Percentiles rank a stretch among this genome's conserved stretches.
Evolutionary conservation across 116 monocot genomes (phyloP).

Genomic region (Thalassia testudinum): DNA sequence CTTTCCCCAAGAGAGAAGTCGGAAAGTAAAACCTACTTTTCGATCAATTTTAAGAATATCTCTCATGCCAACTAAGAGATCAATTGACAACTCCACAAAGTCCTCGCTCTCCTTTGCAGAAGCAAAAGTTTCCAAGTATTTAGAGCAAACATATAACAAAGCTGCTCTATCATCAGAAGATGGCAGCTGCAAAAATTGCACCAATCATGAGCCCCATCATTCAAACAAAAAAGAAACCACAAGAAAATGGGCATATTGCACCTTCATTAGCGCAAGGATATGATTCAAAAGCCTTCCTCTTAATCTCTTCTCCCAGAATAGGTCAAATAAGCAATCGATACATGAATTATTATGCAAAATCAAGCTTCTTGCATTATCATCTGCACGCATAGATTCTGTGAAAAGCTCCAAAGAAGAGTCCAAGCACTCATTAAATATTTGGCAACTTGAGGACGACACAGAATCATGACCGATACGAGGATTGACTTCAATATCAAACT

Average conservation of each 20-base stretch:
- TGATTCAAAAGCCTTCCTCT: conserved; percentile 43
- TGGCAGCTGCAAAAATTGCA: conserved; percentile 36
- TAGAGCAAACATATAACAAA: conserved; percentile 70
- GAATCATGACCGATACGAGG: neutral
- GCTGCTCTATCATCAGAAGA: conserved; percentile 46
- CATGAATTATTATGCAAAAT: conserved; percentile 57
- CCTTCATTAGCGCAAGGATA: conserved; percentile 68
- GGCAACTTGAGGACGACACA: conserved; percentile 9
- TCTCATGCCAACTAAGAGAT: conserved; percentile 74
- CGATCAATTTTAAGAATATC: conserved; percentile 60
- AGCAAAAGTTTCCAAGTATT: conserved; percentile 81
- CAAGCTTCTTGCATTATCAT: conserved; percentile 42
- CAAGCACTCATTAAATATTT: conserved; percentile 32
- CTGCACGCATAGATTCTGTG: conserved; percentile 36
- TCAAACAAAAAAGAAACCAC: conserved; percentile 3
- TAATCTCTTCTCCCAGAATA: conserved; percentile 77
- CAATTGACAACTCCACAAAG: conserved; percentile 65
- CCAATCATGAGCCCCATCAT: neutral
- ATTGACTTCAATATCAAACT: neutral
- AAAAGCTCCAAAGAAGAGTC: conserved; percentile 61
- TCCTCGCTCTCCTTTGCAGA: conserved; percentile 57
- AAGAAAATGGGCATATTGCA: conserved; percentile 1
- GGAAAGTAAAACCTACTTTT: conserved; percentile 20
- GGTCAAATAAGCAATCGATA: conserved; percentile 77
- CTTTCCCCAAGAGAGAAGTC: neutral